Percentiles rank a stretch among this genome's conserved stretches.
Evolutionary conservation across 2,329 filamentous ascomycete genomes (phyloP).

Genomic region (Chalaropsis ovoidea): DNA sequence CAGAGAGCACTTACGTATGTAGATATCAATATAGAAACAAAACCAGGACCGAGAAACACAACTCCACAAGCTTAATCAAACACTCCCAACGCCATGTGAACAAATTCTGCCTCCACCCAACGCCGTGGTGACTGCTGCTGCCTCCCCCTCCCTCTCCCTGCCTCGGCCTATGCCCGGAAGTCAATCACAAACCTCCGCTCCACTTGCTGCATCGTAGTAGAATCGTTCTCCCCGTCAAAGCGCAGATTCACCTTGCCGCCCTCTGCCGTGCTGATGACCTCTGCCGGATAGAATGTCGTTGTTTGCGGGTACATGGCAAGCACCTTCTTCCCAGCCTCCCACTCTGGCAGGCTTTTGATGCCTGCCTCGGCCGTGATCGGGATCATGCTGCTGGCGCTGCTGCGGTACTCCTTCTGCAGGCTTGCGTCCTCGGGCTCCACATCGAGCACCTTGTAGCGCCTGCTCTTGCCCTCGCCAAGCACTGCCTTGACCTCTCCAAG

Average conservation of each 20-base stretch:
- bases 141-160: background rate
- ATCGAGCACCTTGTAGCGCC: constrained; percentile 70
- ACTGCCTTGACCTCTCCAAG: constrained; percentile 69
- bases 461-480: constrained; percentile 63
- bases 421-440: constrained; percentile 59
- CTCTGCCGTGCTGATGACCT: constrained; percentile 54
- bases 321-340: constrained; percentile 60
- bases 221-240: constrained; percentile 70
- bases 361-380: constrained; percentile 52
- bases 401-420: constrained; percentile 57
- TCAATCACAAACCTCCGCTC: constrained; percentile 68
- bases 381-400: constrained; percentile 65
- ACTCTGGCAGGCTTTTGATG: constrained; percentile 45
- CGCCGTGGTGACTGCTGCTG: background rate
- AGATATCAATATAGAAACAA: background rate
- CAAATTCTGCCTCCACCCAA: constrained; percentile 10
- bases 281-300: constrained; percentile 75
- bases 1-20: background rate
- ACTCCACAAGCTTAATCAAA: background rate
- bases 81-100: constrained; percentile 8
- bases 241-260: constrained; percentile 52
- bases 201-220: constrained; percentile 63
- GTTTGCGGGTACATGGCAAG: constrained; percentile 73
- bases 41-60: background rate
- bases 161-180: constrained; percentile 39